A percentile compares a stretch with the other conserved stretches of the same genome.
These are phyloP conservation scores for Arthrobotrys entomopaga DNA, from an alignment of 2,329 filamentous ascomycete species.

Conservation along the genomic window DNA sequence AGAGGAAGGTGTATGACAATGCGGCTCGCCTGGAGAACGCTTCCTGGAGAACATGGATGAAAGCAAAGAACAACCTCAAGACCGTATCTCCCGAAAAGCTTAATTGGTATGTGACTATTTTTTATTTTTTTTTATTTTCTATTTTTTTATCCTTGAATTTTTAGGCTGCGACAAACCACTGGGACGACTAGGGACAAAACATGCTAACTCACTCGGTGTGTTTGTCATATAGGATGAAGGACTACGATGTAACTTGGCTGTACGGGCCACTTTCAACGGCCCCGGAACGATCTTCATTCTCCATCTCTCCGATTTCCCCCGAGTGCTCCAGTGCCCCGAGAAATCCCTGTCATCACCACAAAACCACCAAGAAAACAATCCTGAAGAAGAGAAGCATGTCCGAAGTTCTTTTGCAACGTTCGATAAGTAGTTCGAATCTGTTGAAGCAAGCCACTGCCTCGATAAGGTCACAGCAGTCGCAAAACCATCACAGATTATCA, in stretches of 20 bases:
- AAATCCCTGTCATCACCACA: conserved; percentile 67
- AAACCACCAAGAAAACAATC: conserved; percentile 84
- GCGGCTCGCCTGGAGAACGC: conserved; percentile 89
- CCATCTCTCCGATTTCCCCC: conserved; percentile 63
- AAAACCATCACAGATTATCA: conserved; percentile 65
- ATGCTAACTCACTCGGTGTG: conserved; percentile 22
- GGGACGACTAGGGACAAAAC: neutral
- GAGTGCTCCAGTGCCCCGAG: conserved; percentile 50
- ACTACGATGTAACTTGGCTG: conserved; percentile 96
- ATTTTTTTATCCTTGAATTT: conserved; percentile 61
- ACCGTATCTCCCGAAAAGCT: conserved; percentile 91
- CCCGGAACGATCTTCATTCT: conserved; percentile 62
- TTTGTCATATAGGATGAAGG: conserved; percentile 87
- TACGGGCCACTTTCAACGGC: conserved; percentile 90
- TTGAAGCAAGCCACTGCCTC: conserved; percentile 88
- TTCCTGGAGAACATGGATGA: conserved; percentile 96
- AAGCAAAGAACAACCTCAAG: conserved; percentile 84
- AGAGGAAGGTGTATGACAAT: conserved; percentile 81
- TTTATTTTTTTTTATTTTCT: too few species aligned
- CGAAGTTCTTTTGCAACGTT: conserved; percentile 90
- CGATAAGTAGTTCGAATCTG: conserved; percentile 85
- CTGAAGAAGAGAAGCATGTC: conserved; percentile 97
- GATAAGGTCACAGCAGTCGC: conserved; percentile 81
- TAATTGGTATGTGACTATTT: conserved; percentile 76
- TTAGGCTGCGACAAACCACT: neutral